These are phyloP conservation scores for Clavispora carvajalis DNA, from an alignment of 805 yeast genomes.

Conservation along the genomic window DNA sequence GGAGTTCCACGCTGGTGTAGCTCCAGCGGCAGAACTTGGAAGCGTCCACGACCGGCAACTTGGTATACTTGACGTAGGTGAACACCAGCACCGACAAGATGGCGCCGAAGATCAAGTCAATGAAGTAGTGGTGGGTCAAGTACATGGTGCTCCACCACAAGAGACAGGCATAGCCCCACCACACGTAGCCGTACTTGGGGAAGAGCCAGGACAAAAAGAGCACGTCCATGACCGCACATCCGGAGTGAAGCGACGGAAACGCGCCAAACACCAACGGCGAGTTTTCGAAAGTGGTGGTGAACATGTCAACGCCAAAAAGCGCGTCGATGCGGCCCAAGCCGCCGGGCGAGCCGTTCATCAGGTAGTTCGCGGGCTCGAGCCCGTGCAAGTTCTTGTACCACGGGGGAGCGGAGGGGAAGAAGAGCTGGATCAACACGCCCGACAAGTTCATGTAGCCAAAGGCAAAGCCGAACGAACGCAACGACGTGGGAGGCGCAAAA, in stretches of 20 bases:
- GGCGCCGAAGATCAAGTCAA: slow-evolving; percentile 93
- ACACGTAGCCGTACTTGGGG: slow-evolving; percentile 61
- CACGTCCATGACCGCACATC: slow-evolving; percentile 91
- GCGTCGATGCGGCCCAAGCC: slow-evolving; percentile 86
- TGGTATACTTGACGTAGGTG: slow-evolving; percentile 59
- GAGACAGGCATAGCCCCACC: slow-evolving; percentile 80
- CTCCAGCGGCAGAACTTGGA: slow-evolving; percentile 66
- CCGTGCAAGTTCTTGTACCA: slow-evolving; percentile 91
- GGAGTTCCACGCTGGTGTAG: slow-evolving; percentile 35
- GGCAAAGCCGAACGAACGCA: slow-evolving; percentile 83
- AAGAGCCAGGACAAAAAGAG: slow-evolving; percentile 78
- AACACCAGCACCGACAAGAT: slow-evolving; percentile 70
- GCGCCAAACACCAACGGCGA: slow-evolving; percentile 96
- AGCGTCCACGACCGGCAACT: slow-evolving; percentile 57
- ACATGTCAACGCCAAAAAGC: slow-evolving; percentile 73
- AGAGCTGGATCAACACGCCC: slow-evolving; percentile 78
- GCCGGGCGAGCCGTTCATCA: slow-evolving; percentile 93
- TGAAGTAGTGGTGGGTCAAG: slow-evolving; percentile 91
- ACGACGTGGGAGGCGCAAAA: slow-evolving; percentile 86
- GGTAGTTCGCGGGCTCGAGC: slow-evolving; percentile 81
- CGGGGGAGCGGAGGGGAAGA: slow-evolving; percentile 95
- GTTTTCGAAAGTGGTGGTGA: slow-evolving; percentile 74
- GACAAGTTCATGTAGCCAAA: slow-evolving; percentile 90
- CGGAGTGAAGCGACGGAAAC: slow-evolving; percentile 80
- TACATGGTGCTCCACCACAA: slow-evolving; percentile 99